A percentile compares a stretch with the other conserved stretches of the same genome.
Conservation (phyloP, 2,329 filamentous ascomycete species). For the Torrubiellomyces zombiae region DNA sequence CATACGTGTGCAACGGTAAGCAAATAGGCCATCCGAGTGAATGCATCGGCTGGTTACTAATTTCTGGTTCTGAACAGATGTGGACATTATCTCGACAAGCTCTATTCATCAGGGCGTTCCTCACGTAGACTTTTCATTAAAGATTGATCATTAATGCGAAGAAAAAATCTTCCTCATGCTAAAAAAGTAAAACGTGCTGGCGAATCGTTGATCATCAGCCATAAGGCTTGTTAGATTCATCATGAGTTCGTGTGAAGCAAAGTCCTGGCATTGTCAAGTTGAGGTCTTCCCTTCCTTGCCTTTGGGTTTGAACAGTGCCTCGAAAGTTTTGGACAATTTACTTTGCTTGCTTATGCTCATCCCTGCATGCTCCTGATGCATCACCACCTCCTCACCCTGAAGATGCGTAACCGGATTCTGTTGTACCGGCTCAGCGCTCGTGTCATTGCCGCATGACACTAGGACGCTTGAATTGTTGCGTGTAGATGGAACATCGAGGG, state of each 20-base stretch:
- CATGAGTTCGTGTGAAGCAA: too few relatives aligned
- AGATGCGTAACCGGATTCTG: conserved; percentile 14
- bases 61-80: conserved; percentile 36
- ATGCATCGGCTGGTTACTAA: neutral
- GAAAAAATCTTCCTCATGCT: too few relatives aligned
- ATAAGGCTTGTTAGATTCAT: too few relatives aligned
- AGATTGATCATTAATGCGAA: conserved; percentile 46
- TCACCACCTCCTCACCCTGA: conserved; percentile 9
- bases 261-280: too few relatives aligned
- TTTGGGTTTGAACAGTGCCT: conserved; percentile 2
- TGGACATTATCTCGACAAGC: conserved; percentile 92
- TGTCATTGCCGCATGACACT: conserved; percentile 13
- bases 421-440: conserved; percentile 10
- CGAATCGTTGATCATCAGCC: too few relatives aligned
- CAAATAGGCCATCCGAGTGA: conserved; percentile 4
- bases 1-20: conserved; percentile 61
- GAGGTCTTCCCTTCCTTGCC: conserved; percentile 1
- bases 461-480: conserved; percentile 24
- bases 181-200: too few relatives aligned
- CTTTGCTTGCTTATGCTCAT: too few relatives aligned
- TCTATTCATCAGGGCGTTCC: conserved; percentile 91
- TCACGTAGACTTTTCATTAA: conserved; percentile 90
- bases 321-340: conserved; percentile 3
- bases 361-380: conserved; percentile 1
- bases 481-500: conserved; percentile 24